Percentiles rank a stretch among this genome's conserved stretches.
Evolutionary conservation across 495 filamentous ascomycete species (phyloP).

Genomic region (Penicillium dipodomyicola): DNA sequence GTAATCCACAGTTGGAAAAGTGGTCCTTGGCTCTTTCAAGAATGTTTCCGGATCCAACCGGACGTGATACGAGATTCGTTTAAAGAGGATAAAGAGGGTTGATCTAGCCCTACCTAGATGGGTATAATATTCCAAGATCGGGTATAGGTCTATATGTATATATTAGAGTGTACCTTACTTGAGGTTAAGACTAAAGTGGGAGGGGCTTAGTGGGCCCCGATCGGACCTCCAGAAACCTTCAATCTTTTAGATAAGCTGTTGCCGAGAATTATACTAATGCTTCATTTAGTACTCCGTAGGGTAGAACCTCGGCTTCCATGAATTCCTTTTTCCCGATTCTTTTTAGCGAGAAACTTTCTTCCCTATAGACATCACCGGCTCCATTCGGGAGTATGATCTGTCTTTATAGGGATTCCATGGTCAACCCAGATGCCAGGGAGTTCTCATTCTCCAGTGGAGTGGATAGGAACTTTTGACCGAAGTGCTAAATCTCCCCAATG

Average conservation of each 20-base stretch:
- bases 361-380: not conserved
- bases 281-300: not conserved
- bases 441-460: constrained; percentile 5
- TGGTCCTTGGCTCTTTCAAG: constrained; percentile 16
- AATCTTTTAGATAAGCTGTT: not conserved
- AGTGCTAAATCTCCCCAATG: not conserved
- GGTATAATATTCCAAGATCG: no score
- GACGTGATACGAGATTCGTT: not conserved
- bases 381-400: constrained; percentile 11
- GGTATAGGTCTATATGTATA: not conserved
- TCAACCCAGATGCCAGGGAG: constrained; percentile 14
- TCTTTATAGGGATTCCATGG: constrained; percentile 12
- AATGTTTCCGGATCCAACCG: constrained; percentile 18
- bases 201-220: constrained; percentile 23
- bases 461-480: constrained; percentile 26
- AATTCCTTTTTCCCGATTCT: not conserved
- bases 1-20: constrained; percentile 10
- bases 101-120: no score
- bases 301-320: not conserved
- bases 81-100: no score
- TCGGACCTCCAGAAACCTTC: constrained; percentile 8
- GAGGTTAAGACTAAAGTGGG: constrained; percentile 1
- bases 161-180: not conserved
- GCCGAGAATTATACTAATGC: not conserved
- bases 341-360: constrained; percentile 1